Base-by-base conservation (phyloP, 2,329 filamentous ascomycete species). In the Sphaerulina populicola region DNA sequence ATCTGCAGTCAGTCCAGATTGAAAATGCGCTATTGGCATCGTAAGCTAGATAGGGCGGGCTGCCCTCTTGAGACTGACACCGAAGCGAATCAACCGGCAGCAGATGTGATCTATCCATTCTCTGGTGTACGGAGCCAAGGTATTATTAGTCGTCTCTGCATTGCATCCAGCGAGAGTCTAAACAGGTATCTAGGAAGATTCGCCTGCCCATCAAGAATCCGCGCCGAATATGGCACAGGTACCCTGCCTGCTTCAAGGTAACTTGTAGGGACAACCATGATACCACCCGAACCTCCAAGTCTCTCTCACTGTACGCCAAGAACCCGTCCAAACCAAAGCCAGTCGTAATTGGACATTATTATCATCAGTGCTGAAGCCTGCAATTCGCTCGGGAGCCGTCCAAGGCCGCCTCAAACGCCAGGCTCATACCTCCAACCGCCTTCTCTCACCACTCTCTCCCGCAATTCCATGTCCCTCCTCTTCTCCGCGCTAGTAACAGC, bases 401-500 rank as follows among this genome's bases (percentile, higher is more conserved):
- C 27, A 33, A 44, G 8, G 42, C 35, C 45, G 5, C 23, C 33
- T 45, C 44, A 54, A 47, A 44, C 53, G 14, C 49, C 46, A 31
- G 59, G 59, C 52, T 64, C 62, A 66, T 86, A 91, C 43, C 79
- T 82, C 90, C 90, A 96, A 0, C 86, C 88, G 4, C 90, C 90
- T 59, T 95, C 87, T 55, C 84, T 77, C 46, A 86, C 79, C 66
- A 96, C 76, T 64, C 83, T 80, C 68, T 94, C 86, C 55, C 90
- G 78, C 51, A 85, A 86, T 54, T 86, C 83, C 61, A 86, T 72
- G 71, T 96, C 90, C 65, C 81, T 85, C 48, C 80, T 74, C 63
- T 94, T 87, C 64, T 96, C 90, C 53, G 94, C 90, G 59, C 90
- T 85, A 0, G 90, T 96, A 60, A 98, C 75, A 40, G 78, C 76